Percentiles rank a stretch among this genome's conserved stretches.
Conservation (phyloP, 345 rosid genomes). For the Ailanthus altissimus region DNA sequence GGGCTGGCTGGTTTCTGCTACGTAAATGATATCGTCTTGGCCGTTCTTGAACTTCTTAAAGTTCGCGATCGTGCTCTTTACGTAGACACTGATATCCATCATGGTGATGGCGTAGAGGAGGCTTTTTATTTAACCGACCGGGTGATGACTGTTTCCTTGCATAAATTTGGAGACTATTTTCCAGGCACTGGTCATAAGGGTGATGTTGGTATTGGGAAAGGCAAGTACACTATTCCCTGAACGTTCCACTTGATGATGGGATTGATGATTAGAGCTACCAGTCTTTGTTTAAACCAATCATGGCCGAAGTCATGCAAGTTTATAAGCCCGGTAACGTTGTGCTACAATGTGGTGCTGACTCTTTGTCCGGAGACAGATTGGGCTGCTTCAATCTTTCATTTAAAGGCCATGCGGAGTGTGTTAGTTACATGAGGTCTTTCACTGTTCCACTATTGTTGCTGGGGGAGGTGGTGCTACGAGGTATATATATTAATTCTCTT, state of each 20-base stretch:
- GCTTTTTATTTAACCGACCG: slow-evolving; percentile 75
- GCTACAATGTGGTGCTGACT: slow-evolving; percentile 72
- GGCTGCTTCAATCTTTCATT: slow-evolving; percentile 71
- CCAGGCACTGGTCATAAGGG: slow-evolving; percentile 65
- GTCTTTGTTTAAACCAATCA: slow-evolving; percentile 63
- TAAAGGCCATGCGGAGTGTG: slow-evolving; percentile 86
- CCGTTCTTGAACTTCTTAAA: slow-evolving; percentile 73
- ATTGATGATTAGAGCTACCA: slow-evolving; percentile 77
- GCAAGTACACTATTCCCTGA: slow-evolving; percentile 65
- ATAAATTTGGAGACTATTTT: slow-evolving; percentile 71
- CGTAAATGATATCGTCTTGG: slow-evolving; percentile 73
- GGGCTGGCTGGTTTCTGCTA: slow-evolving; percentile 72
- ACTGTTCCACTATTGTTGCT: slow-evolving; percentile 64
- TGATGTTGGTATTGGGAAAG: slow-evolving; percentile 53
- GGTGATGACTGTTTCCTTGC: slow-evolving; percentile 75
- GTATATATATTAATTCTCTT: slow-evolving; percentile 20
- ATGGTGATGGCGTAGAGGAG: slow-evolving; percentile 73
- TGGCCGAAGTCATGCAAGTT: slow-evolving; percentile 65
- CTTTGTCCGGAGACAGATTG: slow-evolving; percentile 69
- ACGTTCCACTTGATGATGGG: slow-evolving; percentile 74
- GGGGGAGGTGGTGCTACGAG: slow-evolving; percentile 86
- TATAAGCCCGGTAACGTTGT: slow-evolving; percentile 69
- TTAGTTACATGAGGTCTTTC: slow-evolving; percentile 70
- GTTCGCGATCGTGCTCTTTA: slow-evolving; percentile 68
- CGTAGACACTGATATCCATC: slow-evolving; percentile 73